Percentiles rank a stretch among this genome's conserved stretches.
phyloP scores from a whole-genome alignment of 352 stramenopile genomes.

The Globisporangium parvum region DNA sequence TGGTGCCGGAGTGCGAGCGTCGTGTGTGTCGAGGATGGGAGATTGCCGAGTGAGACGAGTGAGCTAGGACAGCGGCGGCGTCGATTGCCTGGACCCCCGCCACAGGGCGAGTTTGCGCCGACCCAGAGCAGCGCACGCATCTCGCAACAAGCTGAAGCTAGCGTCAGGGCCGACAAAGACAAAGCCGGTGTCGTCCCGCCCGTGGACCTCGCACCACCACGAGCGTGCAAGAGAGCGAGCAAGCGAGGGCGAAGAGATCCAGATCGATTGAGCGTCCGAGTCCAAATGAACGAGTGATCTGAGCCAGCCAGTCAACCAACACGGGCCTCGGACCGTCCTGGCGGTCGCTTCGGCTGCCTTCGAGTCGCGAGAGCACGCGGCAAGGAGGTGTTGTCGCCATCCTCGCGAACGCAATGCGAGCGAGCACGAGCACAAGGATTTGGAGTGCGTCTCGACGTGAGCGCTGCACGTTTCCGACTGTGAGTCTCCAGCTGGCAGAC shows the following conservation, averaged over 20 bases:
- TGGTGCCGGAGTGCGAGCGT: not conserved
- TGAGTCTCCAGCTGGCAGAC: no score
- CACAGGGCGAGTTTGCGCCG: not conserved
- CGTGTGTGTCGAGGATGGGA: not conserved
- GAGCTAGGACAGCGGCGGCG: not conserved
- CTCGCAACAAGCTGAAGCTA: conserved; percentile 1
- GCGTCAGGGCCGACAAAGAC: no score
- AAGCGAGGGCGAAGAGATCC: not conserved
- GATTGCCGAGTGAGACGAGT: not conserved
- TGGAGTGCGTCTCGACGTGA: no score
- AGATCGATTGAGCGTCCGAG: no score
- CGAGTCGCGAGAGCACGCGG: not conserved
- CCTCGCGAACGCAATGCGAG: no score
- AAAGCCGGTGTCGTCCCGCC: not conserved
- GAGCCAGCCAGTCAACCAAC: no score
- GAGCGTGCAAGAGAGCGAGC: not conserved
- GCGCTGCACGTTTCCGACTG: no score
- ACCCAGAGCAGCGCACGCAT: not conserved
- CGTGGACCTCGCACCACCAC: not conserved
- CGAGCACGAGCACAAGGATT: no score
- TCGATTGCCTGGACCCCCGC: not conserved
- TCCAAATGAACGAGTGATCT: no score
- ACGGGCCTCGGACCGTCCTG: not conserved
- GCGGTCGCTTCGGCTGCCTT: no score
- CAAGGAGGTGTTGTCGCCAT: not conserved